Base-by-base conservation (phyloP, 306 rosid species). In the Heteromeles arbutifolia region DNA sequence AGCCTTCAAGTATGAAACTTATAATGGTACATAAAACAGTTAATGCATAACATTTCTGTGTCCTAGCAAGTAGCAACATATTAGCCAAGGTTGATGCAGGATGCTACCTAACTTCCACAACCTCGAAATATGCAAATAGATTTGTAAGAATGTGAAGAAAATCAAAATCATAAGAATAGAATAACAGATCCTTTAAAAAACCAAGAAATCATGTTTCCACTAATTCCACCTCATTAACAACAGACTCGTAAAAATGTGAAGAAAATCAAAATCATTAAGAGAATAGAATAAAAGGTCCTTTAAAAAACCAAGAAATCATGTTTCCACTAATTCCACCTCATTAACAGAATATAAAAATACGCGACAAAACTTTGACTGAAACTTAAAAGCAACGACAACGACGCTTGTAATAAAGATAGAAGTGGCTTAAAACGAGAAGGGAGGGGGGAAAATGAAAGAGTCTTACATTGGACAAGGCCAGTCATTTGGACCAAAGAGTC, bases 381-480 rank as follows among this genome's bases (percentile, higher is more conserved):
- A 80, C 77, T 45, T 15, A 56, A 32, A 11, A 54, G 41, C 37
- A 37, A 41, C 12, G 1, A 62, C 24, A 41, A 50, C 12, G 11
- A 29, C 11, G n/a, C 29, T 9, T 39, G 28, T 11, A 45, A 72
- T n/a, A 43, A 19, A 62, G 22, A 29, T 44, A 65, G n/a, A 44
- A 32, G 21, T 50, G 21, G 54, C 21, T 50, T 50, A 50, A 54
- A 17, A 26, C 54, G 10, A 34, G 9, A 37, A 37, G 29, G 39
- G 17, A 66, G 24, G 8, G 39, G 19, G 39, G 25, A 31, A 53
- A 22, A 69, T 13, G 37, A 50, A 50, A 50, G 17, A 64, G 41
- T 66, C 88, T 58, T 89, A 95, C 99, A 95, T 95, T 82, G 99
- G 99, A 85, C 99, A 95, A 52, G 97, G 39, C 99, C 99, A 95